These are phyloP conservation scores for Trichoderma sp. DNA, from an alignment of 2,329 filamentous ascomycete species.

Conservation along the genomic window DNA sequence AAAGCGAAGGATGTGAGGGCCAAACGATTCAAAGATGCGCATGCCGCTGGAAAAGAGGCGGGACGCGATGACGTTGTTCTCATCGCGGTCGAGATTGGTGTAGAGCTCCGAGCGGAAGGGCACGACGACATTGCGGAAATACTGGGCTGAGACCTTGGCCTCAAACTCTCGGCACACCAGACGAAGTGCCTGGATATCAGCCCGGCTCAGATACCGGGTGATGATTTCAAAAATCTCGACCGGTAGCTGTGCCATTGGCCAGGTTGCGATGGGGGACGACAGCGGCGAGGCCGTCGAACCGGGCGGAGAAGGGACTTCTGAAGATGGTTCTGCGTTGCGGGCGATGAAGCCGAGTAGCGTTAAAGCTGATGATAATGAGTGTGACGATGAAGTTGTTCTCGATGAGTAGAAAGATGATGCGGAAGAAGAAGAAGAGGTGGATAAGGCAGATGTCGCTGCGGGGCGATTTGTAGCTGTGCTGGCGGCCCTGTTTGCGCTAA, in stretches of 20 bases:
- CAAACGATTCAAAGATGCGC: conserved; percentile 60
- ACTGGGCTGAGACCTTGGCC: conserved; percentile 51
- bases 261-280: conserved; percentile 22
- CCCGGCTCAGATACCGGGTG: conserved; percentile 52
- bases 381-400: not conserved
- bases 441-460: not conserved
- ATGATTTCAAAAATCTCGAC: conserved; percentile 63
- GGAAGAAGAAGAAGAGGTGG: not conserved
- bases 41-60: conserved; percentile 49
- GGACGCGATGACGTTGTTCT: conserved; percentile 26
- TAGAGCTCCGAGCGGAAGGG: conserved; percentile 65
- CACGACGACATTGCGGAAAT: conserved; percentile 63
- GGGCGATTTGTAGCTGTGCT: conserved; percentile 11
- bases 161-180: conserved; percentile 60
- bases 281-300: conserved; percentile 31
- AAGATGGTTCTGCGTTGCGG: not conserved
- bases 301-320: not conserved
- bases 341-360: not conserved
- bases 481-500: not conserved
- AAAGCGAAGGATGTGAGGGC: conserved; percentile 58
- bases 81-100: conserved; percentile 34
- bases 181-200: conserved; percentile 59
- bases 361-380: conserved; percentile 7
- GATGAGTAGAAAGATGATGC: not conserved
- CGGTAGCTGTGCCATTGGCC: conserved; percentile 46